phyloP scores from a whole-genome alignment of 108 stramenopile genomes.

The Fistulifera pelliculosa region DNA sequence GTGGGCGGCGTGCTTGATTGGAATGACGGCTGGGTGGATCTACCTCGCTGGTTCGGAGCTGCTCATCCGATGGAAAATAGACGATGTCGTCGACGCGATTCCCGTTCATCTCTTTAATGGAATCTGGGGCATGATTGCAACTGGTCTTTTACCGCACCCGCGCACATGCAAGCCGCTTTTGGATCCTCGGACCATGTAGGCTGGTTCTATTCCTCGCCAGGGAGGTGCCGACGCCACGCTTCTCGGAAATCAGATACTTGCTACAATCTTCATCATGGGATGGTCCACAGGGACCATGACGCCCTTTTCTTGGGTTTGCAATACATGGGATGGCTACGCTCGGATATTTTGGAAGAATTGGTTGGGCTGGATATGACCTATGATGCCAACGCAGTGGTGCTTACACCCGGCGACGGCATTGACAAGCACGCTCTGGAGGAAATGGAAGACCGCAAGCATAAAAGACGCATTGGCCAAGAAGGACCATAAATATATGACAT shows the following conservation, averaged over 20 bases:
- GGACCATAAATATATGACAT: too few relatives aligned
- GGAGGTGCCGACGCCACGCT: slow-evolving; percentile 37
- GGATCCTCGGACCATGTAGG: slow-evolving; percentile 36
- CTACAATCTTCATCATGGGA: slow-evolving; percentile 57
- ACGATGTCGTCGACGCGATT: slow-evolving; percentile 92
- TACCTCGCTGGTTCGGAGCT: slow-evolving; percentile 51
- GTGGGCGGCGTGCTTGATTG: slow-evolving; percentile 81
- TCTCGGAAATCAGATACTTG: slow-evolving; percentile 52
- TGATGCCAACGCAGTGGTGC: slow-evolving; percentile 15
- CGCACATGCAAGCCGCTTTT: slow-evolving; percentile 21
- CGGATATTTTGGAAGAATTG: slow-evolving; percentile 39
- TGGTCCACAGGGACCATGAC: slow-evolving; percentile 58
- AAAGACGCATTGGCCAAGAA: too few relatives aligned
- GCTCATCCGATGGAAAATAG: slow-evolving; percentile 57
- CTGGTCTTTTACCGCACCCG: slow-evolving; percentile 68
- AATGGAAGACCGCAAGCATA: too few relatives aligned
- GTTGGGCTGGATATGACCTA: slow-evolving; percentile 51
- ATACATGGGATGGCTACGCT: slow-evolving; percentile 37
- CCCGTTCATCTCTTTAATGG: slow-evolving; percentile 84
- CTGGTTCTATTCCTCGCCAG: slow-evolving; percentile 43
- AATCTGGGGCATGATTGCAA: slow-evolving; percentile 83
- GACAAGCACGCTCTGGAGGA: too few relatives aligned
- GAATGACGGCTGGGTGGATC: slow-evolving; percentile 66
- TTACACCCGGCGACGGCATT: neutral
- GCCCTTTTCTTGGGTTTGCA: slow-evolving; percentile 52